Evolutionary conservation across 1,284 basidiomycete species (phyloP).

Genomic region (Prillingera fragicola): DNA sequence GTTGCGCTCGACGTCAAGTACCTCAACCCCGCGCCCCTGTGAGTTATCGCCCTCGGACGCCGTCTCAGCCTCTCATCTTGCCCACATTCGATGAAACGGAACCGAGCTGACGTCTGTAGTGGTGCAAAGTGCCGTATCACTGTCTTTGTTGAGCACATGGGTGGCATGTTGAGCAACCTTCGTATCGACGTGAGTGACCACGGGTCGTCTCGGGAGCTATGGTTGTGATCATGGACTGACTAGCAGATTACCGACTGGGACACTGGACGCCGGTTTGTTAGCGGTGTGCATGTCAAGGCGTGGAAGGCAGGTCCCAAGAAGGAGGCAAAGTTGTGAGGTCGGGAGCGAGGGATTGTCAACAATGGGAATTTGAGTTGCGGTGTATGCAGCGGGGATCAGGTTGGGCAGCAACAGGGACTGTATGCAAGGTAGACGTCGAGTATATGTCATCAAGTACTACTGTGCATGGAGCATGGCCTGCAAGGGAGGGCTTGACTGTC

Average conservation of each 20-base stretch:
- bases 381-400: too few species aligned
- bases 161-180: not conserved
- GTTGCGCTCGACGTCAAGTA: constrained; percentile 30
- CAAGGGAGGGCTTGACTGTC: too few species aligned
- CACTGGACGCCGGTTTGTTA: constrained; percentile 21
- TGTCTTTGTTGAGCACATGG: not conserved
- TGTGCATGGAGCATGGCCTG: too few species aligned
- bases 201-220: not conserved
- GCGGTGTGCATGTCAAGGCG: constrained; percentile 29
- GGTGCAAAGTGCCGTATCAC: constrained; percentile 1
- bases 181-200: not conserved
- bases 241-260: constrained; percentile 15
- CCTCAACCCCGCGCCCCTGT: constrained; percentile 17
- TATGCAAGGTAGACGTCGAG: too few species aligned
- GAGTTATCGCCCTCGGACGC: not conserved
- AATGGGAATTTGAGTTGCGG: too few species aligned
- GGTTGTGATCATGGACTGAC: too few species aligned
- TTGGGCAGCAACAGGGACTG: too few species aligned
- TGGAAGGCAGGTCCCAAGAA: too few species aligned
- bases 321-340: too few species aligned
- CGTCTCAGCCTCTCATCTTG: not conserved
- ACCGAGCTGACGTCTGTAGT: not conserved
- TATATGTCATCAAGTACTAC: too few species aligned
- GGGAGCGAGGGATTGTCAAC: too few species aligned
- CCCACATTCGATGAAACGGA: not conserved